Evolutionary conservation across 169 alveolate species (phyloP), one percentile per base, ranked within the genome.

Genomic region (Plasmodium yoelii): DNA sequence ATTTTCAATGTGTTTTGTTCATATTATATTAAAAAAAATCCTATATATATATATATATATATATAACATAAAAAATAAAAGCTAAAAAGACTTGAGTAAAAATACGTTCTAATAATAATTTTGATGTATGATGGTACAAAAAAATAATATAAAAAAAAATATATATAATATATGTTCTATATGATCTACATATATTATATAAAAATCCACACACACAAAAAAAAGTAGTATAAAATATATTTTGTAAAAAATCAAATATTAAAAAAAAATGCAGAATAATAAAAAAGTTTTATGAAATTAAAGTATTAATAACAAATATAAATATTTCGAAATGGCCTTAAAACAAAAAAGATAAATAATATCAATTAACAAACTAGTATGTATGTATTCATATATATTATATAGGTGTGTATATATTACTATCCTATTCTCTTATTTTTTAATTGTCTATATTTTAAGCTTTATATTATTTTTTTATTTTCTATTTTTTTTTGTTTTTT

Each of bases 211-310:
- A 61, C 22, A 61, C 22, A 42, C 42, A 67, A 67, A 67, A 67
- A 67, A 67, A 65, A 34, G 42, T 34, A 34, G 42, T 34, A 34
- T 34, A 28, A 63, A 12, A 63, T 34, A 10, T 28, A 63, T 10
- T 63, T 63, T 26, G 72, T 34, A 63, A 63, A 63, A 63, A 63
- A 63, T 63, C 72, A 63, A 63, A 63, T 34, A 26, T 63, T 63
- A 63, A 63, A 63, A 63, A 63, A 57, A 57, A 18, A 19, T 57
- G n/a, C n/a, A 57, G 3, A 57, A 8, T 8, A 19, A 19, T 57
- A 15, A 13, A 57, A 57, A 8, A 57, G 13, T 19, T 57, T 57
- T 57, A 0, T 19, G 65, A 28, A 18, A 57, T 8, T 13, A 57
- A 12, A 15, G 19, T 57, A 57, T 57, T 18, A 34, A 57, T 57